These are phyloP conservation scores for Rhynchospora tenuis DNA, from an alignment of 176 grass and related monocot species.

Conservation along the genomic window DNA sequence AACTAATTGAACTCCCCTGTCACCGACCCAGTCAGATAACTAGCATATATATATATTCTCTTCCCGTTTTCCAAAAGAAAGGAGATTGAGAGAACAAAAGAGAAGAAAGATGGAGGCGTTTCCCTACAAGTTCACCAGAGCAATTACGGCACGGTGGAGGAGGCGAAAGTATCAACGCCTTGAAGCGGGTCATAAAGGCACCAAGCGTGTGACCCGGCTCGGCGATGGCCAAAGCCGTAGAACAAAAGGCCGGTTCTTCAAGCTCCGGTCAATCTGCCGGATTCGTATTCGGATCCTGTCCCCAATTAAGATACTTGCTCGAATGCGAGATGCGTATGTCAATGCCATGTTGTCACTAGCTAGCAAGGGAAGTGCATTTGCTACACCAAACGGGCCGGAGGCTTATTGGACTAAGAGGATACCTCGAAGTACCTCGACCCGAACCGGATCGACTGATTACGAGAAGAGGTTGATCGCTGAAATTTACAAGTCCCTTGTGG, in stretches of 20 bases:
- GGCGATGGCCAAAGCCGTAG: constrained; percentile 22
- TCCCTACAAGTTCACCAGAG: constrained; percentile 60
- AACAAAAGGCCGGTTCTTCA: constrained; percentile 27
- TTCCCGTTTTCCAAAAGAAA: background rate
- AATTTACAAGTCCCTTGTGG: constrained; percentile 67
- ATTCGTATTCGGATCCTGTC: constrained; percentile 25
- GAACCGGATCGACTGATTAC: constrained; percentile 32
- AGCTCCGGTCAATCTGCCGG: constrained; percentile 39
- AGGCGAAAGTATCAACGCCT: constrained; percentile 40
- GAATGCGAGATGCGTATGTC: constrained; percentile 67
- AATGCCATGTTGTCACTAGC: constrained; percentile 57
- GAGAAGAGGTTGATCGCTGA: constrained; percentile 56
- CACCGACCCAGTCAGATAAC: no score
- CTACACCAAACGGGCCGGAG: constrained; percentile 26
- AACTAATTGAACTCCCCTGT: background rate
- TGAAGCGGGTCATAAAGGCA: constrained; percentile 19
- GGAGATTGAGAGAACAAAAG: background rate
- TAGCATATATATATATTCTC: background rate
- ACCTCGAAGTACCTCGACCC: constrained; percentile 27
- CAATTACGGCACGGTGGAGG: constrained; percentile 68
- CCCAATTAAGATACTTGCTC: constrained; percentile 41
- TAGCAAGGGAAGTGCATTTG: constrained; percentile 28
- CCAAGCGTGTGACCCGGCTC: constrained; percentile 34
- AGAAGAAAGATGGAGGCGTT: constrained; percentile 37
- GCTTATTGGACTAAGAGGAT: constrained; percentile 52